Base-by-base conservation (phyloP, 2,329 filamentous ascomycete species). In the Aspergillus unguis region DNA sequence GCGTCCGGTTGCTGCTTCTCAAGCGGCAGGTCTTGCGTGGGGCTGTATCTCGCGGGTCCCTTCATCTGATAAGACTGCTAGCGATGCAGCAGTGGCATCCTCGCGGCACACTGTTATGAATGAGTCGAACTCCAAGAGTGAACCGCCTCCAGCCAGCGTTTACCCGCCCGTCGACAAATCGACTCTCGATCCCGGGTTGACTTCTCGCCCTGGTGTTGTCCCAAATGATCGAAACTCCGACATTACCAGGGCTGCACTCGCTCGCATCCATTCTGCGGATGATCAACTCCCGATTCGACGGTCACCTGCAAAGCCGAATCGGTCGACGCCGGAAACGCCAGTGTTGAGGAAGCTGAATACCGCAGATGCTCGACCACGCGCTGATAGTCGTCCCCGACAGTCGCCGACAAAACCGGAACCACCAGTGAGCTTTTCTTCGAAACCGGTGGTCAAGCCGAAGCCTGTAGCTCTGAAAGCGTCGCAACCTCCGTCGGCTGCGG, bases 21-120 rank as follows among this genome's bases (percentile, higher is more conserved):
- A 81, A 61, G 84, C 84, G 3, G 84, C 84, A 2, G 82, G 82
- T 3, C 75, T 85, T 53, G 83, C 83, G n/a, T 86, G 83, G 82
- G 61, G 75, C 56, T 66, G 72, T 62, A 64, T 67, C 17, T 64
- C 66, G 29, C 64, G 60, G 5, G 46, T 64, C 8, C 54, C 61
- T 2, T 56, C 61, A 1, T 64, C 62, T 5, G 62, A 65, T 7
- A 66, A 63, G 55, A 57, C 59, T 6, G 58, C 62, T 17, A 65
- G 60, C 42, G 65, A 68, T 50, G 62, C 64, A 7, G 62, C 66
- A 3, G 37, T 65, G 10, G 62, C 55, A 9, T 65, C 66, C 9
- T 69, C 67, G n/a, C 61, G 65, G 5, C 57, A 62, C 28, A 65
- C 57, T 43, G 54, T 60, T 11, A 63, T 64, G 29, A 62, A 62